A percentile compares a stretch with the other conserved stretches of the same genome.
Conservation (phyloP, 805 yeast genomes). For the Sungouiella blattae region DNA sequence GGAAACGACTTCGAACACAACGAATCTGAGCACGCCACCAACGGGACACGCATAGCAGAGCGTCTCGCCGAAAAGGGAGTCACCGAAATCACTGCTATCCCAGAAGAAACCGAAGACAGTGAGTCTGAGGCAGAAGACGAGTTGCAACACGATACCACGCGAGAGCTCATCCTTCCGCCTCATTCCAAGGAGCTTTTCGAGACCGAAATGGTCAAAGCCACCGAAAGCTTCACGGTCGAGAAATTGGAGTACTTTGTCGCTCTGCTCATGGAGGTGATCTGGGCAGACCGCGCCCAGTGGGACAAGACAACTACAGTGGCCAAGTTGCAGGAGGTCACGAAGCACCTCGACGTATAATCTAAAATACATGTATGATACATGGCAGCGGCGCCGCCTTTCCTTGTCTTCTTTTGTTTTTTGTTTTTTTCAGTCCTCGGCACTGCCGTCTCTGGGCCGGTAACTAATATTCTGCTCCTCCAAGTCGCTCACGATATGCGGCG, state of each 20-base stretch:
- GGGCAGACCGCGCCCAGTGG: slow-evolving; percentile 57
- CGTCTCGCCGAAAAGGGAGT: neutral
- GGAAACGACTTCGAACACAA: neutral
- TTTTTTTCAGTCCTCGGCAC: slow-evolving; percentile 68
- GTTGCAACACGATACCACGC: slow-evolving; percentile 48
- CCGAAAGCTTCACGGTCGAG: slow-evolving; percentile 35
- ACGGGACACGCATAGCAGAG: neutral
- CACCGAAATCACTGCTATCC: slow-evolving; percentile 8
- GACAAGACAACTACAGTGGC: slow-evolving; percentile 40
- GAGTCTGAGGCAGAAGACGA: slow-evolving; percentile 38
- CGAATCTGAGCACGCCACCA: neutral
- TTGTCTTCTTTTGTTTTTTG: neutral
- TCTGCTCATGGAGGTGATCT: slow-evolving; percentile 63
- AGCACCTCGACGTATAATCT: neutral
- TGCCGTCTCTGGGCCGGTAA: slow-evolving; percentile 94
- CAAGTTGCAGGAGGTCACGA: slow-evolving; percentile 22
- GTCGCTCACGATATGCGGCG: slow-evolving; percentile 76
- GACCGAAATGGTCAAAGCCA: slow-evolving; percentile 23
- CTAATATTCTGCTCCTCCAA: slow-evolving; percentile 71
- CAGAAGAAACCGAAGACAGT: slow-evolving; percentile 2
- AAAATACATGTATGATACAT: slow-evolving; percentile 2
- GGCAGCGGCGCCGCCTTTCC: neutral
- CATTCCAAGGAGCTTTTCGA: slow-evolving; percentile 22
- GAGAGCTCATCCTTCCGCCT: slow-evolving; percentile 38
- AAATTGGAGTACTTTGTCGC: slow-evolving; percentile 50